phyloP scores from a whole-genome alignment of 805 yeast genomes.

The Lachancea sp. region DNA sequence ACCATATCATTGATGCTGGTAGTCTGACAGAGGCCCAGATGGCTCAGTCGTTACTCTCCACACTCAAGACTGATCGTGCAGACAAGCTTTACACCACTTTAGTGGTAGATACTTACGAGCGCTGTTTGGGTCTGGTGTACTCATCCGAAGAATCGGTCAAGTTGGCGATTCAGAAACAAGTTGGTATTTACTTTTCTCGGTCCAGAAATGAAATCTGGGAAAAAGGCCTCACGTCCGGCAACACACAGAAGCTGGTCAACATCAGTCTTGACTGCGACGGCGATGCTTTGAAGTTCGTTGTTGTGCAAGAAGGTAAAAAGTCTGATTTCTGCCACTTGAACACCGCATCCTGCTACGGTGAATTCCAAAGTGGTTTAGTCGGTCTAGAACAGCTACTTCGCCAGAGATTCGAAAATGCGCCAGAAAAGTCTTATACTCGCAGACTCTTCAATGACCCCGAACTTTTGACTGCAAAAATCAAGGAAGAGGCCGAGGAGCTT shows the following conservation, averaged over 20 bases:
- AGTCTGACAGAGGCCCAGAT: slow-evolving; percentile 17
- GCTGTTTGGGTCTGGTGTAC: slow-evolving; percentile 83
- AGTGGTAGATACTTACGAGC: slow-evolving; percentile 62
- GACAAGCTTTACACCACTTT: slow-evolving; percentile 85
- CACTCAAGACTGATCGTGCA: slow-evolving; percentile 69
- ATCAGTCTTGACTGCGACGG: slow-evolving; percentile 84
- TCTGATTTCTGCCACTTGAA: slow-evolving; percentile 90
- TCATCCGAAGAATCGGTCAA: slow-evolving; percentile 76
- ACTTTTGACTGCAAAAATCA: slow-evolving; percentile 76
- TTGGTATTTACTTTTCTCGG: slow-evolving; percentile 93
- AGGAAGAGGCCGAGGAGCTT: slow-evolving; percentile 94
- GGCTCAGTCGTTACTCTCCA: slow-evolving; percentile 34
- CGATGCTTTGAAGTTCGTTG: slow-evolving; percentile 83
- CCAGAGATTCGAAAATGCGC: slow-evolving; percentile 58
- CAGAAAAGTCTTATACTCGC: slow-evolving; percentile 91
- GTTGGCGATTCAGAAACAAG: slow-evolving; percentile 71
- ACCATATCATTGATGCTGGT: slow-evolving; percentile 9
- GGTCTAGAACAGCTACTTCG: slow-evolving; percentile 59
- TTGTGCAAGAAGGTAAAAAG: slow-evolving; percentile 63
- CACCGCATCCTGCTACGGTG: slow-evolving; percentile 73
- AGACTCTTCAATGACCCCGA: slow-evolving; percentile 75
- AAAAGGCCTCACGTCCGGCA: slow-evolving; percentile 95
- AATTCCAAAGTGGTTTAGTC: slow-evolving; percentile 50
- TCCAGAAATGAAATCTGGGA: slow-evolving; percentile 86
- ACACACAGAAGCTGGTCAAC: slow-evolving; percentile 68